Evolutionary conservation across 2,329 filamentous ascomycete genomes (phyloP), one percentile per base, ranked within the genome.

Genomic region (Pseudocercospora vitis): DNA sequence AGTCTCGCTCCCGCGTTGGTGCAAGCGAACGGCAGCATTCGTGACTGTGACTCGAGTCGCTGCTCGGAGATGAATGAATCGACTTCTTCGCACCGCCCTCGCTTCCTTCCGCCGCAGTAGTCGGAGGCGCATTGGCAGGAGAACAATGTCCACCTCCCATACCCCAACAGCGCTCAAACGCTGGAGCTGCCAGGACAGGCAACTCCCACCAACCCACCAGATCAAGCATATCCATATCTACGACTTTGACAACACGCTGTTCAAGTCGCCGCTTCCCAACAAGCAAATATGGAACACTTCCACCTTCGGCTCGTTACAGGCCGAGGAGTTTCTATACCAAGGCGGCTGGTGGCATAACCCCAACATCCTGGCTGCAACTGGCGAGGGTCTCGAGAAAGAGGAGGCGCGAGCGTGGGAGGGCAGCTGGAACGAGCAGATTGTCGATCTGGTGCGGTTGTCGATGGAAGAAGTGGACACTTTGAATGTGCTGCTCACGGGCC

Each of bases 211-310:
- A 26, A 78, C 84, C 8, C 78, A 87, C 35, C 78, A 83, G 51
- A 86, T 97, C 72, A 89, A 83, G 69, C 76, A 84, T 7, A 84
- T 99, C 48, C 92, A 97, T 69, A 82, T 99, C 63, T 97, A 97
- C 75, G 94, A 99, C 72, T 99, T 97, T 71, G 94, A 99, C 73
- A 97, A 99, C 68, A 97, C 92, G 31, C 76, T 99, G 45, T 99
- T 99, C 76, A 85, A 86, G 64, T 95, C 89, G 11, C 94, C 94
- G 4, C 76, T 96, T 1, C 94, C 94, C 1, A 97, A 96, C 67
- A 83, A 85, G 2, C 86, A 90, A 62, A 72, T 99, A 67, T 99
- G 94, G 94, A 87, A 86, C 61, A 82, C 82, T 1, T 77, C 80
- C 26, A 92, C 90, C 0, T 83, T 95, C 46, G 89, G 90, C 44